Base-by-base conservation (phyloP, 257 asterid genomes). In the Agastache rugosa region DNA sequence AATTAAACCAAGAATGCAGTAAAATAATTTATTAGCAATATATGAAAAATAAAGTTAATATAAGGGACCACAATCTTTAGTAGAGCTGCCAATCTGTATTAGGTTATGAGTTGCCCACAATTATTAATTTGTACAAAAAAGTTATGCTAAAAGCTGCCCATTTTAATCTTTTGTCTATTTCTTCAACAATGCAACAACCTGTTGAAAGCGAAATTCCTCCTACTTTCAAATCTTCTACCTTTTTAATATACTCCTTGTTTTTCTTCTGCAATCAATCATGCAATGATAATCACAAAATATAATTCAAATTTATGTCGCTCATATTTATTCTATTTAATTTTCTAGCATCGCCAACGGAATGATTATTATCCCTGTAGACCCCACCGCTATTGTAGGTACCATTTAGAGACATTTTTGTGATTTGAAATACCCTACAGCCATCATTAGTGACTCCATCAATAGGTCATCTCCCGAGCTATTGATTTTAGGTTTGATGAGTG, bases 201-300 rank as follows among this genome's bases (percentile, higher is more conserved):
- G 79, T 60, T 62, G 76, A 77, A 77, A 70, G 76, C 56, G 76
- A 77, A 69, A 63, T 51, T 35, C 59, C 80, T 76, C 80, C 80
- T 16, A 69, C 80, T 55, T 69, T 35, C 14, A 45, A 56, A 14
- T 63, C 10, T 20, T 61, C n/a, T 20, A 39, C 19, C 27, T 6
- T 62, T 34, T 62, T 6, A 14, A 47, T 8, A 53, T 25, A 29
- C n/a, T n/a, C n/a, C n/a, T 2, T 37, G 31, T 44, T 25, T 74
- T 53, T 55, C 35, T 19, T 31, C 27, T 47, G 61, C 77, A 61
- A 42, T 45, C 75, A 67, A 75, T 58, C 75, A 59, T 54, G 11
- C 60, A 35, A 19, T 5, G 15, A 34, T 39, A 22, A 41, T 71
- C 34, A 58, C 53, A 16, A 48, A 16, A 48, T 9, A 17, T 42